Conservation (phyloP, 148 eudicot genomes). For the Pharnaceum exiguum region DNA sequence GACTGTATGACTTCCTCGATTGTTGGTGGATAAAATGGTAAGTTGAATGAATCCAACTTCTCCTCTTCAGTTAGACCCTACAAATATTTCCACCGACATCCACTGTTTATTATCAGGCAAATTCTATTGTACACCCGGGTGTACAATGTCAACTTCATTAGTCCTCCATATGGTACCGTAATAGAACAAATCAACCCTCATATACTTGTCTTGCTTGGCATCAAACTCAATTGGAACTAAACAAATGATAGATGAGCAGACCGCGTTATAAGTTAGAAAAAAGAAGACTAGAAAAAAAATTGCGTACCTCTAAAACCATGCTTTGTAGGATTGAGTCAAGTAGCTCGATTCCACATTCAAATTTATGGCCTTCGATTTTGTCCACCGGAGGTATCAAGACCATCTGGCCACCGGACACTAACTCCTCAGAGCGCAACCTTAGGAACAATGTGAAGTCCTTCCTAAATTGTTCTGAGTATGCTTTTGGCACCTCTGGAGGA, state of each 20-base stretch:
- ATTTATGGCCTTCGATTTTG: background rate
- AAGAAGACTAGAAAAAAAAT: background rate
- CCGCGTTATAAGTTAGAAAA: no score
- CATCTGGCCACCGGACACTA: background rate
- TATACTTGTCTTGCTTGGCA: no score
- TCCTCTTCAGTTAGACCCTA: background rate
- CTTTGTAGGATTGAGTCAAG: no score
- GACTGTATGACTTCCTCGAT: background rate
- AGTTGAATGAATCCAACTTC: background rate
- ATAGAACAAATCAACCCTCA: no score
- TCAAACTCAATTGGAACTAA: no score
- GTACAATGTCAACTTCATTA: no score
- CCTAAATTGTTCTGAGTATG: background rate
- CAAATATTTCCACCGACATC: background rate
- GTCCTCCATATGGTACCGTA: no score
- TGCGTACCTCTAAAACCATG: background rate
- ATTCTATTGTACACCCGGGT: no score
- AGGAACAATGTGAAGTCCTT: background rate
- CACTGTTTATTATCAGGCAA: no score
- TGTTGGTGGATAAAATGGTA: background rate
- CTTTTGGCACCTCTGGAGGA: background rate
- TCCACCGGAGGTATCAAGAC: background rate
- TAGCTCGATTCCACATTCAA: no score
- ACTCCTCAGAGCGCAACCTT: background rate
- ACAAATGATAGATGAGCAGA: no score